Percentiles rank a stretch among this genome's conserved stretches.
Evolutionary conservation across 192 early-diverging fungal species (phyloP).

Genomic region (Endogone sp.): DNA sequence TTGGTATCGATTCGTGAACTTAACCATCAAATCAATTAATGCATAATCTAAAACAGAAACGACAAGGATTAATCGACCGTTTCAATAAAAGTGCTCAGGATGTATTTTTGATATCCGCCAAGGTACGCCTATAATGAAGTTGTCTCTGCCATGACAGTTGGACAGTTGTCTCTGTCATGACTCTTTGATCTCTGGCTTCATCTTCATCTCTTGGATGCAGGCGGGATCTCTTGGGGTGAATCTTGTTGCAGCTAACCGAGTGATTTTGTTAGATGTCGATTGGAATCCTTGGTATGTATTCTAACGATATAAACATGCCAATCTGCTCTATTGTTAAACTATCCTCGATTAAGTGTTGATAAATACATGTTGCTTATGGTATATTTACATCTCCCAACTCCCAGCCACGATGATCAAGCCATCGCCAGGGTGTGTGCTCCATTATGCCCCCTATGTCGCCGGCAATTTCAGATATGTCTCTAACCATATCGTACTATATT

Average conservation of each 20-base stretch:
- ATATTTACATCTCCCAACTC: no score
- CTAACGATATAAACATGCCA: no score
- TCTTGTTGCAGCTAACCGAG: conserved; percentile 63
- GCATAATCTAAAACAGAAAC: background rate
- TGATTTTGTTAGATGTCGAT: conserved; percentile 69
- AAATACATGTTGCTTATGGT: no score
- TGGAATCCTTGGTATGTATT: conserved; percentile 68
- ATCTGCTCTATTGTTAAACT: background rate
- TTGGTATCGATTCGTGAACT: background rate
- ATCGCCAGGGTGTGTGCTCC: conserved; percentile 56
- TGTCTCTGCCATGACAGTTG: background rate
- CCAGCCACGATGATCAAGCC: conserved; percentile 65
- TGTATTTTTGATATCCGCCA: conserved; percentile 10
- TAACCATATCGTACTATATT: conserved; percentile 21
- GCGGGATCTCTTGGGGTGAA: conserved; percentile 50
- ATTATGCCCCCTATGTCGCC: background rate
- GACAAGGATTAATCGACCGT: background rate
- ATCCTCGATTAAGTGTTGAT: no score
- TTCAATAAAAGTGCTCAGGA: conserved; percentile 21
- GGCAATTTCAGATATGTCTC: no score
- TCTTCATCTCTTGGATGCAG: background rate
- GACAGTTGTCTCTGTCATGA: background rate
- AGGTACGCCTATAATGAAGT: conserved; percentile 1
- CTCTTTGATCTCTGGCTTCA: background rate
- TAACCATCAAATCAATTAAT: no score